These are phyloP conservation scores for Pseudogymnoascus sp. DNA, from an alignment of 2,329 filamentous ascomycete species.

Conservation along the genomic window DNA sequence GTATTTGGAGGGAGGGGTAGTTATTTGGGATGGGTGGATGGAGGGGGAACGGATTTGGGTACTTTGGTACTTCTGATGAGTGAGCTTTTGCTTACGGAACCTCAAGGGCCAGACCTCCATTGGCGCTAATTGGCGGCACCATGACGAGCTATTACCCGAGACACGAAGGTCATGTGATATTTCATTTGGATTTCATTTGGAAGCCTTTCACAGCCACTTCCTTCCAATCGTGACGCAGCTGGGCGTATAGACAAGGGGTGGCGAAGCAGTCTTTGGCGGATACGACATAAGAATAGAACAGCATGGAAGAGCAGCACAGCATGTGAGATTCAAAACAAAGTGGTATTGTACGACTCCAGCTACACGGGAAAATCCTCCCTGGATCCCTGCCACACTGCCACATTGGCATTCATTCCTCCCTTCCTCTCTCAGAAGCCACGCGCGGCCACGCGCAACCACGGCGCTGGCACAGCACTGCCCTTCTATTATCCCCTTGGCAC, in stretches of 20 bases:
- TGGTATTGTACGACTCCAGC: constrained; percentile 7
- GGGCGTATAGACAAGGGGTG: background rate
- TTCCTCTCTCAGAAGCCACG: background rate
- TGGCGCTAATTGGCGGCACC: background rate
- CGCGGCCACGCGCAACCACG: background rate
- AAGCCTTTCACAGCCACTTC: background rate
- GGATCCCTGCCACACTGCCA: background rate
- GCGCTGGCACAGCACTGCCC: background rate
- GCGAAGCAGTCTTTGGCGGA: background rate
- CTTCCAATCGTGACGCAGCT: background rate
- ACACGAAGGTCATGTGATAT: background rate
- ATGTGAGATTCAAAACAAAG: constrained; percentile 5
- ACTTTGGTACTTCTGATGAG: constrained; percentile 6
- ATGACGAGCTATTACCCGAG: background rate
- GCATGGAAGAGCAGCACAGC: background rate
- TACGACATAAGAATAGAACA: background rate
- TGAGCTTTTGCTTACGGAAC: background rate
- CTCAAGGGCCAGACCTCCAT: background rate
- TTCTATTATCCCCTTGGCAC: background rate
- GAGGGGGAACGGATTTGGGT: background rate
- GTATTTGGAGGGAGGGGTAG: constrained; percentile 5
- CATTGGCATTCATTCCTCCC: background rate
- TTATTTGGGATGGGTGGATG: background rate
- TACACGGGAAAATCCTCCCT: background rate
- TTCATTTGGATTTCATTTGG: background rate